Evolutionary conservation across 495 filamentous ascomycete species (phyloP).

Genomic region (Lindgomyces ingoldianus): DNA sequence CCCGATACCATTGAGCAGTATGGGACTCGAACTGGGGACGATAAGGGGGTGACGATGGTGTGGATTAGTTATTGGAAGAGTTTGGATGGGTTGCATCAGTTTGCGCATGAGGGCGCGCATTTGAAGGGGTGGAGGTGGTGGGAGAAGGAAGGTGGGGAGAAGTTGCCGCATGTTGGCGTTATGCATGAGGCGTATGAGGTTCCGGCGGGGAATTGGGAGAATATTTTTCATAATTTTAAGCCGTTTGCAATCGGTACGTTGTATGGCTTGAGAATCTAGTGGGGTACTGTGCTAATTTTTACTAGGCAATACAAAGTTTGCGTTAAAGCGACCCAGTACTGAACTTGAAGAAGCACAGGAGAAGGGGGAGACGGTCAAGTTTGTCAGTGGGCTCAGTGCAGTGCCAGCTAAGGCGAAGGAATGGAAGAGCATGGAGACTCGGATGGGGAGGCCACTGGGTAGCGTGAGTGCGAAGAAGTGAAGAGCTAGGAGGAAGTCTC

Average conservation of each 20-base stretch:
- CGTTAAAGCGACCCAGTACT: neutral
- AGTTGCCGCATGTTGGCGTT: conserved; percentile 3
- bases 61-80: conserved; percentile 17
- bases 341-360: neutral
- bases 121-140: conserved; percentile 7
- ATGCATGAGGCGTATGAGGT: conserved; percentile 23
- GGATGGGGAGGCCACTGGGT: conserved; percentile 5
- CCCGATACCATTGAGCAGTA: neutral
- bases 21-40: conserved; percentile 1
- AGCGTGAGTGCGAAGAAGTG: neutral
- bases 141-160: conserved; percentile 1
- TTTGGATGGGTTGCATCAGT: conserved; percentile 14
- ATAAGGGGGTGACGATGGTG: conserved; percentile 10
- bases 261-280: neutral
- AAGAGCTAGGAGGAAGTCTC: no score
- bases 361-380: neutral
- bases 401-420: conserved; percentile 2
- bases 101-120: conserved; percentile 5
- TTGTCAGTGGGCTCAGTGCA: conserved; percentile 1
- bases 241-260: conserved; percentile 12
- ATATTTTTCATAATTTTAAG: conserved; percentile 1
- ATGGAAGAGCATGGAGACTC: conserved; percentile 10
- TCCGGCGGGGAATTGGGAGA: conserved; percentile 20
- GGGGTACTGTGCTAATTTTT: neutral
- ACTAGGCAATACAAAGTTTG: conserved; percentile 8